Base-by-base conservation (phyloP, 106 monocot genomes). In the Ottelia alismoides region DNA sequence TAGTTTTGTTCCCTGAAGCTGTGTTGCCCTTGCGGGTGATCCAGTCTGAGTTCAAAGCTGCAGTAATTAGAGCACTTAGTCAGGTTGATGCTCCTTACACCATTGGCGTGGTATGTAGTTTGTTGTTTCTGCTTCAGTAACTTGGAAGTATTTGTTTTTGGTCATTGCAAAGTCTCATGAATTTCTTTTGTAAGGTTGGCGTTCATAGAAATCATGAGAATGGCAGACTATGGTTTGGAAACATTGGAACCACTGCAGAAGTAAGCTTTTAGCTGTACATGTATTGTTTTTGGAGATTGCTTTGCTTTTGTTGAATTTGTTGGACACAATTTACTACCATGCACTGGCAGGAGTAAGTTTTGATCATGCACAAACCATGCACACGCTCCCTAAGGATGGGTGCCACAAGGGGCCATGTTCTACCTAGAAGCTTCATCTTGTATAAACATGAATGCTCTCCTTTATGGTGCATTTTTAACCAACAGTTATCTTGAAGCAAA, bases 1-100 rank as follows among this genome's bases (percentile, higher is more conserved):
- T 86, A 58, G 92, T 92, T 54, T 73, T 92, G 55, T 92, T 92
- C 47, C 92, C 92, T 52, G 86, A 80, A 61, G 85, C 85, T 22
- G 82, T 72, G 14, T 78, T 92, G 31, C 92, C 92, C 63, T 73
- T 92, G 31, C 74, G 78, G 68, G 72, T 92, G 66, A 73, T 85
- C 58, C 70, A 78, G 27, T 56, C 67, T 63, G 67, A 57, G 67
- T 75, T 76, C 57, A 74, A 70, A 64, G 70, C 75, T 68, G 75
- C 78, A 63, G 65, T 92, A 50, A 76, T 82, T 55, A 92, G 72
- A 63, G 81, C 92, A 54, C 53, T 85, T 54, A 69, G 51, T 25
- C 81, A 79, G 44, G 64, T 64, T 72, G 81, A 86, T 45, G 78
- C 82, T 66, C 74, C 78, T 26, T 74, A 56, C 59, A 86, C 68